Evolutionary conservation across 1,139 yeast species (phyloP), one percentile per base, ranked within the genome.

Genomic region (Wickerhamomyces sp.): DNA sequence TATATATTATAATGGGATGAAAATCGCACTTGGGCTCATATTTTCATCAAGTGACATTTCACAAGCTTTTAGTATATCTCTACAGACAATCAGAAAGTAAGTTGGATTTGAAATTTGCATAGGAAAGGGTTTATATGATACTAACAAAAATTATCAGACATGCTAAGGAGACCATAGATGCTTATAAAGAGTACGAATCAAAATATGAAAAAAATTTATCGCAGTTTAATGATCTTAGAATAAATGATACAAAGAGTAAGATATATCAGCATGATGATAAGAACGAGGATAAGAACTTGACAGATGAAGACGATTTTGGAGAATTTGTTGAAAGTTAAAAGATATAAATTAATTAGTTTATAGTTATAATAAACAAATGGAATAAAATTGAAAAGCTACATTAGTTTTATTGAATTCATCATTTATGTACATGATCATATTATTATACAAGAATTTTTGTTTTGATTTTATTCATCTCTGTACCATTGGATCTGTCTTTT

Each of bases 401-500:
- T n/a, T n/a, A n/a, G n/a, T n/a, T n/a, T n/a, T n/a, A n/a, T n/a
- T n/a, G n/a, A n/a, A n/a, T n/a, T n/a, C n/a, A n/a, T n/a, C n/a
- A n/a, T n/a, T n/a, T n/a, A n/a, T n/a, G n/a, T n/a, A n/a, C n/a
- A n/a, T n/a, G n/a, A n/a, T n/a, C n/a, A n/a, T n/a, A n/a, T n/a
- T n/a, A n/a, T n/a, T n/a, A n/a, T n/a, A n/a, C n/a, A n/a, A n/a
- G n/a, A n/a, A 9, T 8, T 35, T 34, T 74, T 51, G 13, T 7
- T 14, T 14, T 27, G 29, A 27, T 7, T 14, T 27, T 13, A 27
- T 27, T 72, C 80, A 53, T 78, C 82, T 47, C 82, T 68, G 48
- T 78, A 69, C 86, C 87, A 80, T 60, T 70, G 59, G 47, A 67
- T 63, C 44, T 67, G 71, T 60, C 86, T 68, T 61, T 76, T 73